Conservation (phyloP, 2,329 filamentous ascomycete genomes). For the Tolypocladium endophyticum region DNA sequence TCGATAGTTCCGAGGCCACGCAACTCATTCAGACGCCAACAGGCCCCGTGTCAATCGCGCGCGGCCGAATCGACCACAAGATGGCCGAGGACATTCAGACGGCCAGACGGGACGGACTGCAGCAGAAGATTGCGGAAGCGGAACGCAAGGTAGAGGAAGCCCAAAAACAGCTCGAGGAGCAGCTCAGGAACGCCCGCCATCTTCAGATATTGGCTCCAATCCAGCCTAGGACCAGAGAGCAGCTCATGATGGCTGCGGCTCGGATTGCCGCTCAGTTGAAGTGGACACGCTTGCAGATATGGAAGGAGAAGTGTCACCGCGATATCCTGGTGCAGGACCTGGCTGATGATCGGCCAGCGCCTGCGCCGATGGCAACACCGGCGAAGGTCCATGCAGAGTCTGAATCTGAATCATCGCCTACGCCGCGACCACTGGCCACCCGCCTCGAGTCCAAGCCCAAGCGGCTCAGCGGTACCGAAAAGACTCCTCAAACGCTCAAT, state of each 20-base stretch:
- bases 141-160: constrained; percentile 65
- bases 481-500: constrained; percentile 14
- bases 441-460: constrained; percentile 17
- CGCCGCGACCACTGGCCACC: constrained; percentile 10
- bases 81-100: constrained; percentile 79
- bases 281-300: constrained; percentile 90
- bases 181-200: constrained; percentile 83
- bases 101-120: constrained; percentile 73
- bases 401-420: constrained; percentile 13
- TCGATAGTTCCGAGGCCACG: constrained; percentile 52
- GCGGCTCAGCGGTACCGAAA: constrained; percentile 13
- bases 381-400: constrained; percentile 16
- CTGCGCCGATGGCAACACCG: constrained; percentile 5
- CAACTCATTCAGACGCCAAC: constrained; percentile 57
- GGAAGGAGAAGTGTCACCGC: constrained; percentile 80
- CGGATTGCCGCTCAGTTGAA: constrained; percentile 80
- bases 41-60: constrained; percentile 63
- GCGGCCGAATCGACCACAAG: constrained; percentile 65
- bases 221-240: constrained; percentile 78
- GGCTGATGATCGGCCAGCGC: constrained; percentile 53
- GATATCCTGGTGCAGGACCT: constrained; percentile 81
- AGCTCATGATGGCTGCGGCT: constrained; percentile 74
- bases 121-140: constrained; percentile 71
- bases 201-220: constrained; percentile 82
- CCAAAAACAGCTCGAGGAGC: constrained; percentile 70